A percentile compares a stretch with the other conserved stretches of the same genome.
Conservation (phyloP, 192 early-diverging fungal species). For the Nowakowskiella sp. region DNA sequence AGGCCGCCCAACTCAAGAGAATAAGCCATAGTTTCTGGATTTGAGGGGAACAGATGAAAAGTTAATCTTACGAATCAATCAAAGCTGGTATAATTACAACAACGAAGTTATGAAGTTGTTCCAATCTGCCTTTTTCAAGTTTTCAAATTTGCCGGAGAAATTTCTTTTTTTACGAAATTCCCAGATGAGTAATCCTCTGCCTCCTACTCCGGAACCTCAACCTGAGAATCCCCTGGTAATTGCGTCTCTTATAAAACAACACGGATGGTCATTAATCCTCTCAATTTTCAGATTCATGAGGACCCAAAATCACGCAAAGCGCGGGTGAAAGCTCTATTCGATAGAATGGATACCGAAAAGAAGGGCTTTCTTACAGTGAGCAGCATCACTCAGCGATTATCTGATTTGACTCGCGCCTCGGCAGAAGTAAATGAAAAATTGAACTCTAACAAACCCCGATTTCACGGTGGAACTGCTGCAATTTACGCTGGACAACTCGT, state of each 20-base stretch:
- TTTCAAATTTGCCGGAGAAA: too few species aligned
- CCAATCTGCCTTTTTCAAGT: too few species aligned
- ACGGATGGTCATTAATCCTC: background rate
- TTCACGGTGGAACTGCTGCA: background rate
- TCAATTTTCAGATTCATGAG: slow-evolving; percentile 7
- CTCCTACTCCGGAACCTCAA: background rate
- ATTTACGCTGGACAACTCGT: slow-evolving; percentile 18
- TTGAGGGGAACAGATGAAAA: too few species aligned
- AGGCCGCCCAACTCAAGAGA: too few species aligned
- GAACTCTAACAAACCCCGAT: background rate
- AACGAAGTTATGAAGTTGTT: too few species aligned
- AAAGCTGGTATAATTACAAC: too few species aligned
- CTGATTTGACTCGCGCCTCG: slow-evolving; percentile 4
- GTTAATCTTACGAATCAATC: too few species aligned
- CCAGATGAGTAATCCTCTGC: too few species aligned
- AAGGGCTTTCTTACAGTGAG: slow-evolving; percentile 17
- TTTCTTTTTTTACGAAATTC: too few species aligned
- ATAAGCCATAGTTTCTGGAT: too few species aligned
- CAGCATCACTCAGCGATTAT: slow-evolving; percentile 17
- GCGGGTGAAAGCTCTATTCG: slow-evolving; percentile 15
- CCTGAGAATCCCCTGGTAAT: background rate
- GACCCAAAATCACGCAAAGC: slow-evolving; percentile 5
- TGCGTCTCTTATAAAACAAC: background rate
- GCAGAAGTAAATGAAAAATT: background rate
- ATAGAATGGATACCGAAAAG: slow-evolving; percentile 11